Percentiles rank a stretch among this genome's conserved stretches.
These are phyloP conservation scores for Lagenidium sp. DNA, from an alignment of 352 stramenopile species.

Conservation along the genomic window DNA sequence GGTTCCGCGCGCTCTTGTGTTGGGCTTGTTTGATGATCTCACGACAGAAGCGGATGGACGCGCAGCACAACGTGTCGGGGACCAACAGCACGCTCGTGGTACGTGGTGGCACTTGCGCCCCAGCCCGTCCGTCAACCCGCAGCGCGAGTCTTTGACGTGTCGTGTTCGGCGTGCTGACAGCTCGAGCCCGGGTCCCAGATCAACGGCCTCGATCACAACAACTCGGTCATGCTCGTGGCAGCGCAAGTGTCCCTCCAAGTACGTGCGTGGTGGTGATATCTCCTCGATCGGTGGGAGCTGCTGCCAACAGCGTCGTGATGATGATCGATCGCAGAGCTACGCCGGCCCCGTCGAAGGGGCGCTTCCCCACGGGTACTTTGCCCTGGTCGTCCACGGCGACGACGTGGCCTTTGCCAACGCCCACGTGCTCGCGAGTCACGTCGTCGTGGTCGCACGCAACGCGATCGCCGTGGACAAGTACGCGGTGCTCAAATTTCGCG, in stretches of 20 bases:
- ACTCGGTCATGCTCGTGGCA: constrained; percentile 5
- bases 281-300: neutral
- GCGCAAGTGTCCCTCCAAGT: constrained; percentile 16
- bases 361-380: constrained; percentile 5
- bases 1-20: too few relatives aligned
- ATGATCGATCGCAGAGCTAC: too few relatives aligned
- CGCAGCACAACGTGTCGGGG: constrained; percentile 8
- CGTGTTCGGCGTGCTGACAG: too few relatives aligned
- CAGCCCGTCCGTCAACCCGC: too few relatives aligned
- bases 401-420: constrained; percentile 15
- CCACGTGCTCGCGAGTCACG: constrained; percentile 1
- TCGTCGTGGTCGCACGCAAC: neutral
- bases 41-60: too few relatives aligned
- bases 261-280: neutral
- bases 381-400: constrained; percentile 2
- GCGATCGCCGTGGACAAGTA: constrained; percentile 46
- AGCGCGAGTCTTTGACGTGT: too few relatives aligned
- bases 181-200: constrained; percentile 11
- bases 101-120: neutral
- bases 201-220: constrained; percentile 7
- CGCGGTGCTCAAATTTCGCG: constrained; percentile 53
- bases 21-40: too few relatives aligned
- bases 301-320: neutral
- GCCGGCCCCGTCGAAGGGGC: constrained; percentile 10
- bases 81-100: constrained; percentile 19